Percentiles rank a stretch among this genome's conserved stretches.
These are phyloP conservation scores for Anethum foeniculum DNA, from an alignment of 140 eudicot genomes.

Conservation along the genomic window DNA sequence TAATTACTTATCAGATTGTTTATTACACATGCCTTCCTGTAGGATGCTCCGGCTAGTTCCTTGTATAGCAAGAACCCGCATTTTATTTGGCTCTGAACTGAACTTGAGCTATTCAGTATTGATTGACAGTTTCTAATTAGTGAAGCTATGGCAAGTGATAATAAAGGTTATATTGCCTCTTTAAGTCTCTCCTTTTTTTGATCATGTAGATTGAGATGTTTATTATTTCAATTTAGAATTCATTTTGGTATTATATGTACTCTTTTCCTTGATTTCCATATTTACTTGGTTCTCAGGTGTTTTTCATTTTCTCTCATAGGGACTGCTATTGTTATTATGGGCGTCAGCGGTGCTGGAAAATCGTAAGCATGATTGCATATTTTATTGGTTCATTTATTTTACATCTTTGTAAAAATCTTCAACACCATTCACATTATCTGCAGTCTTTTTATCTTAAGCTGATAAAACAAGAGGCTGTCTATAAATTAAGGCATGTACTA, in stretches of 20 bases:
- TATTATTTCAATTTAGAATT: not conserved
- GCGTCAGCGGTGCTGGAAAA: constrained; percentile 93
- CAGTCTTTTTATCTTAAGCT: not conserved
- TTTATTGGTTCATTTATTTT: not conserved
- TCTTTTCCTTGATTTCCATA: not conserved
- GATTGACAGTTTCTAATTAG: not conserved
- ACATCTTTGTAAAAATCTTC: not conserved
- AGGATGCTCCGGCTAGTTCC: not conserved
- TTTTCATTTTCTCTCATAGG: constrained; percentile 28
- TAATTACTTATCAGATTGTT: not conserved
- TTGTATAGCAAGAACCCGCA: not conserved
- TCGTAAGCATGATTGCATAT: constrained; percentile 37
- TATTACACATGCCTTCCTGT: not conserved
- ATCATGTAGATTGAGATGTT: not conserved
- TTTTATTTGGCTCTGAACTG: not conserved
- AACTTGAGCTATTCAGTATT: not conserved
- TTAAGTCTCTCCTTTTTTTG: not conserved
- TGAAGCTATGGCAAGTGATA: constrained; percentile 3
- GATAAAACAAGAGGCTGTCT: not conserved
- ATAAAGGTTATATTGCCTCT: constrained; percentile 3
- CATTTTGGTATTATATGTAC: not conserved
- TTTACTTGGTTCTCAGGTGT: not conserved
- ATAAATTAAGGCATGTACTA: no score
- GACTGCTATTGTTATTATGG: constrained; percentile 68
- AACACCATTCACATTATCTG: not conserved